A percentile compares a stretch with the other conserved stretches of the same genome.
These are phyloP conservation scores for Russula sp. DNA, from an alignment of 768 basidiomycete species.

Conservation along the genomic window DNA sequence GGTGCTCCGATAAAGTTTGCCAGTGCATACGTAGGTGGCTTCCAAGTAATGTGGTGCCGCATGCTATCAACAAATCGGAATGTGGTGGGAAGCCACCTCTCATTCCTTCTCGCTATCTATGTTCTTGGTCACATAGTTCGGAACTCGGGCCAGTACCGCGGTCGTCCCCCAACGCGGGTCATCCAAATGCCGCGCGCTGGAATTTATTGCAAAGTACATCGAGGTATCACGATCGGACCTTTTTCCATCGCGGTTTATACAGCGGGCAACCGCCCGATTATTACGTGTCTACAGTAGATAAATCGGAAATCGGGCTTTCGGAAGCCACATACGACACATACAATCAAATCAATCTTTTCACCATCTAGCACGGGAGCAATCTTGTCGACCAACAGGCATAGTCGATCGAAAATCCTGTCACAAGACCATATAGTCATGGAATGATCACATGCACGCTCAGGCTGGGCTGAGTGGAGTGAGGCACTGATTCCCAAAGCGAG, in stretches of 20 bases:
- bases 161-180: neutral
- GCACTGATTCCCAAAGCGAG: too few relatives aligned
- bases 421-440: neutral
- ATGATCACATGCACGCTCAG: too few relatives aligned
- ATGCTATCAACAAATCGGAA: neutral
- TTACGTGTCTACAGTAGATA: neutral
- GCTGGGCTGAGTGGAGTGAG: too few relatives aligned
- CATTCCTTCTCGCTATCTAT: neutral
- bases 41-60: neutral
- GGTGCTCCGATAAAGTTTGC: neutral
- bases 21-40: neutral
- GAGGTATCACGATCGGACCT: neutral
- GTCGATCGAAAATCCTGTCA: neutral
- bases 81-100: neutral
- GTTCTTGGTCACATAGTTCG: neutral
- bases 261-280: neutral
- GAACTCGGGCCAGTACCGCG: neutral
- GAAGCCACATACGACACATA: too few relatives aligned
- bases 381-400: too few relatives aligned
- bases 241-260: neutral
- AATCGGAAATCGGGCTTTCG: neutral
- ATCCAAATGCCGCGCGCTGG: neutral
- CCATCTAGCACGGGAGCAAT: too few relatives aligned
- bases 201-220: neutral
- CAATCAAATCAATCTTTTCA: too few relatives aligned